Percentiles rank a stretch among this genome's conserved stretches.
phyloP scores from a whole-genome alignment of 805 yeast genomes.

The Candida corydali region DNA sequence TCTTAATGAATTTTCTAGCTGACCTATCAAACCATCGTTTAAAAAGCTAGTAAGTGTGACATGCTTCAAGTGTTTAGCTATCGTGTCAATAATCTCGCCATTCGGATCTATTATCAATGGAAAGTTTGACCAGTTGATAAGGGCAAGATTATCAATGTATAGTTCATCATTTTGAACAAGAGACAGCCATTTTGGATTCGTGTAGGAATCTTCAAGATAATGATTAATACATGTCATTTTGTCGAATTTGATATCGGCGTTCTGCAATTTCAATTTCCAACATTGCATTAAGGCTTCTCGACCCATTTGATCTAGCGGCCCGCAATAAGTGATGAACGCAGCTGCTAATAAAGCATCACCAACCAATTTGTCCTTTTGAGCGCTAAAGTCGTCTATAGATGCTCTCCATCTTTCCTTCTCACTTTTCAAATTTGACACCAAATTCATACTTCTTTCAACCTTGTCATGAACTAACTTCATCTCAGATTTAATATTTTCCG shows the following conservation, averaged over 20 bases:
- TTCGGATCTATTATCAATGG: conserved; percentile 77
- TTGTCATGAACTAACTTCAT: conserved; percentile 59
- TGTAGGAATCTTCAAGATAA: conserved; percentile 37
- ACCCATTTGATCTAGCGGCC: conserved; percentile 47
- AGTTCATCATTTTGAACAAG: conserved; percentile 54
- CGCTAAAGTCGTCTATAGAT: conserved; percentile 49
- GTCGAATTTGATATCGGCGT: conserved; percentile 34
- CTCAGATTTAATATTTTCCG: conserved; percentile 70
- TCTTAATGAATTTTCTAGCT: conserved; percentile 72
- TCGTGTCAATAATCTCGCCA: conserved; percentile 38
- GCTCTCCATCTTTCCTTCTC: conserved; percentile 77
- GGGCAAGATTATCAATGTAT: conserved; percentile 58
- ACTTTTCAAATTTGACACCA: conserved; percentile 58
- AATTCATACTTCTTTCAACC: conserved; percentile 55
- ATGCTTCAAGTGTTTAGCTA: conserved; percentile 22
- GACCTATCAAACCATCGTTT: conserved; percentile 61
- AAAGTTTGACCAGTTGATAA: conserved; percentile 37
- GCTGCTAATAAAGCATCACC: conserved; percentile 69
- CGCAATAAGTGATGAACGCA: conserved; percentile 58
- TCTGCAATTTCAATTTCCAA: conserved; percentile 35
- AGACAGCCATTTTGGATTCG: conserved; percentile 48
- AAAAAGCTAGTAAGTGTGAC: conserved; percentile 64
- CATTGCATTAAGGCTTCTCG: conserved; percentile 31
- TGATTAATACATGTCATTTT: conserved; percentile 27
- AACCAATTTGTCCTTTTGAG: conserved; percentile 41